Percentiles rank a stretch among this genome's conserved stretches.
Evolutionary conservation across 2,329 filamentous ascomycete species (phyloP).

Genomic region (Hypoxylon sp.): DNA sequence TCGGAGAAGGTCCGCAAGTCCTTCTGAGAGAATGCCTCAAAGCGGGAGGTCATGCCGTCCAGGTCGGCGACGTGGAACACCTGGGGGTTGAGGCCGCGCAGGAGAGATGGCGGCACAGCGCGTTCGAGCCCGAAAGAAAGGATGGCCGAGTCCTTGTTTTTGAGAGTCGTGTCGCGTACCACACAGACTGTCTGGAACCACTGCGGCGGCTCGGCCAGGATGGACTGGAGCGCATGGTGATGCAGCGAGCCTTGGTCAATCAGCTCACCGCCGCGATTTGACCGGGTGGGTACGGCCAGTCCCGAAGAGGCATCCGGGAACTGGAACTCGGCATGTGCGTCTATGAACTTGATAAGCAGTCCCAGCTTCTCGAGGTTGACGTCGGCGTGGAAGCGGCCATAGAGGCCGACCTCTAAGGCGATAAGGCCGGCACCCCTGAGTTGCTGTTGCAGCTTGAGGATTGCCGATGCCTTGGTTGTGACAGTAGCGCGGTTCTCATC

Average conservation of each 20-base stretch:
- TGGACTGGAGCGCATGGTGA: slow-evolving; percentile 52
- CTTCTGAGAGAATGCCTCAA: slow-evolving; percentile 26
- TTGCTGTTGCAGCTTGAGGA: slow-evolving; percentile 43
- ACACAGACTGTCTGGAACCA: slow-evolving; percentile 56
- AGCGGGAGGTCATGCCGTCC: slow-evolving; percentile 23
- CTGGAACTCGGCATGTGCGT: slow-evolving; percentile 51
- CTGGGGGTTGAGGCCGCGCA: slow-evolving; percentile 36
- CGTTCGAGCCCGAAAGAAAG: slow-evolving; percentile 58
- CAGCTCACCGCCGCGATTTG: slow-evolving; percentile 42
- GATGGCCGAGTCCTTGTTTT: slow-evolving; percentile 42
- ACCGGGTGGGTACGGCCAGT: slow-evolving; percentile 50
- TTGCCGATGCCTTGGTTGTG: slow-evolving; percentile 48
- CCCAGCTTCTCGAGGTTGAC: slow-evolving; percentile 39
- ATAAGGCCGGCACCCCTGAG: slow-evolving; percentile 51
- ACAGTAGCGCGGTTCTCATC: slow-evolving; percentile 59
- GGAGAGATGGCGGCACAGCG: slow-evolving; percentile 53
- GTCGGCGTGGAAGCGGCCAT: slow-evolving; percentile 54
- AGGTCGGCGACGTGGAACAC: slow-evolving; percentile 38
- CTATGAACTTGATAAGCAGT: slow-evolving; percentile 50
- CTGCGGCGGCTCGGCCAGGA: slow-evolving; percentile 54
- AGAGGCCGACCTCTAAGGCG: slow-evolving; percentile 51
- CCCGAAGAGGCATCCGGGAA: slow-evolving; percentile 52
- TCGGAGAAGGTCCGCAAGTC: slow-evolving; percentile 36
- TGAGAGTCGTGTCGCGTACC: slow-evolving; percentile 25
- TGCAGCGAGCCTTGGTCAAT: slow-evolving; percentile 49